Evolutionary conservation across 2,329 filamentous ascomycete genomes (phyloP), one percentile per base, ranked within the genome.

Genomic region (Colletotrichum liriopes): DNA sequence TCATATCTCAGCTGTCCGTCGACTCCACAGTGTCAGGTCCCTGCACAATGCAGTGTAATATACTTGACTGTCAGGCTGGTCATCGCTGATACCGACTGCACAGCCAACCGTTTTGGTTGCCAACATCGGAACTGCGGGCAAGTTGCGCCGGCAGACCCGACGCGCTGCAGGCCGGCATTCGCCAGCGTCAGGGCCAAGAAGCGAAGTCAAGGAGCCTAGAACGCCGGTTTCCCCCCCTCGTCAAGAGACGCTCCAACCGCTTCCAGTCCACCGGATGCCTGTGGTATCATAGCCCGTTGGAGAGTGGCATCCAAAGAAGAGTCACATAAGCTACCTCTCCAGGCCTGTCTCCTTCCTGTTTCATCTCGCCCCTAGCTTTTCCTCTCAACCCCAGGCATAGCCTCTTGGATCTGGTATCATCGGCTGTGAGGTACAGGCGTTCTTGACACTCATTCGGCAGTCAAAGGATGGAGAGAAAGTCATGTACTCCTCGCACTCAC

Each of bases 21-120:
- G 23, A 49, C 59, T 70, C 65, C 70, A 64, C 39, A 55, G 52
- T 55, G 65, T 43, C 52, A 72, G 65, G 70, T 72, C 65, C 70
- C 70, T 72, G 70, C 65, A 72, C 70, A 35, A 72, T 70, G 70
- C 65, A 72, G 70, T 72, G 54, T 55, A 60, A 72, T 69, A 64
- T 47, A 60, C 14, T 47, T 45, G 29, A 63, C 37, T 69, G 54
- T 35, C 58, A 52, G 69, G 64, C 69, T 60, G 61, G 35, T 41
- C 58, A 59, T 59, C 58, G 52, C 52, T 65, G 65, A 65, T 72
- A 60, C 54, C 54, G 70, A 39, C 65, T 49, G 52, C 41, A 29
- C 54, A 69, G 59, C 54, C 32, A 69, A 69, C 54, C 70, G 32
- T 60, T 64, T 54, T 54, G 59, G 65, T 60, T 64, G 65, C 65